Evolutionary conservation across 75 land plant genomes (phyloP).

Genomic region (Picea glauca): DNA sequence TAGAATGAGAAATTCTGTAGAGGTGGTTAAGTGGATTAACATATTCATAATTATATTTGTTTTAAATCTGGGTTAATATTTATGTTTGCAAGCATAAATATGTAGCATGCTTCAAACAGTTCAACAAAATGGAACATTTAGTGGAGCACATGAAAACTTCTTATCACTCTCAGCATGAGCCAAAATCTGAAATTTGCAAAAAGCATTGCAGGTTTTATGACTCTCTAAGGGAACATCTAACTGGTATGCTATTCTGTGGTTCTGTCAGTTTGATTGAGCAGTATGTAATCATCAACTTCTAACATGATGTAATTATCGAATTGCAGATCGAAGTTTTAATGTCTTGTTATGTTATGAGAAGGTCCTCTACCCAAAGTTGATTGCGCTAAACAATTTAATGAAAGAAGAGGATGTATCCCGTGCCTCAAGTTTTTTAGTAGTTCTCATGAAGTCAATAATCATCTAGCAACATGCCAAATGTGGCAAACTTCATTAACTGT

Average conservation of each 20-base stretch:
- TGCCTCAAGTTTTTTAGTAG: conserved; percentile 53
- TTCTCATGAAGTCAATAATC: conserved; percentile 26
- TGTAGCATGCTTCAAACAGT: conserved; percentile 77
- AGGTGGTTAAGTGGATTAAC: no score
- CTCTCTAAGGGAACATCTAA: conserved; percentile 71
- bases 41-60: no score
- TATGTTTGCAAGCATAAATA: conserved; percentile 55
- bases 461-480: conserved; percentile 25
- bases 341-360: conserved; percentile 2
- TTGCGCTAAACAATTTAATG: conserved; percentile 45
- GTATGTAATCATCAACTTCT: background rate
- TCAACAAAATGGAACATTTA: conserved; percentile 55
- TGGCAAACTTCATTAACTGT: no score
- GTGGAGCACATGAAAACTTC: conserved; percentile 65
- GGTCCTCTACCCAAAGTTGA: conserved; percentile 59
- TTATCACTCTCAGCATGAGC: conserved; percentile 77
- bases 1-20: no score
- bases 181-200: conserved; percentile 63
- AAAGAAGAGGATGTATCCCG: conserved; percentile 47
- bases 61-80: background rate
- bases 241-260: conserved; percentile 27
- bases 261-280: background rate
- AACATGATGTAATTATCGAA: no score
- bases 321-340: no score
- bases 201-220: conserved; percentile 75